Conservation (phyloP, 2,329 filamentous ascomycete species). For the Pestalotiopsis sp. region DNA sequence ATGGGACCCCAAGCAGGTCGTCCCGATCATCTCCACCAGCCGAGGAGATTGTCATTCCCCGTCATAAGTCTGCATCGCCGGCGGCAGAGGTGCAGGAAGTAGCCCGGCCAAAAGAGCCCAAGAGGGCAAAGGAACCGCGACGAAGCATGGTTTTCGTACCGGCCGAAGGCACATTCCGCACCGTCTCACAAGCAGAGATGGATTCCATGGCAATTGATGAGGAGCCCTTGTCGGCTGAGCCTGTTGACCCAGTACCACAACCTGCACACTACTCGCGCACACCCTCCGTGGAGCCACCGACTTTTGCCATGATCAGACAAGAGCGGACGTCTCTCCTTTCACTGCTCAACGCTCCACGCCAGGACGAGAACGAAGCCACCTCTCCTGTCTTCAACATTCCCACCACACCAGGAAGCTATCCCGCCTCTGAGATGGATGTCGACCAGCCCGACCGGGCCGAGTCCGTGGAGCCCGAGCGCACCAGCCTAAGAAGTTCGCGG, state of each 20-base stretch:
- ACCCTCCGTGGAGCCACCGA: conserved; percentile 64
- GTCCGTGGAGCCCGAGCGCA: not conserved
- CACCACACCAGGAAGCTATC: conserved; percentile 40
- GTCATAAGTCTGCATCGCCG: conserved; percentile 25
- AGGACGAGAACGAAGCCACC: conserved; percentile 35
- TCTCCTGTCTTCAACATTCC: conserved; percentile 42
- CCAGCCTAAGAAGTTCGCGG: conserved; percentile 19
- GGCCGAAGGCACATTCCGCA: conserved; percentile 65
- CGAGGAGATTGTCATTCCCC: conserved; percentile 17
- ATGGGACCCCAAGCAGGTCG: conserved; percentile 24
- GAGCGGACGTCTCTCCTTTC: conserved; percentile 63
- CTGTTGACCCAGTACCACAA: conserved; percentile 24
- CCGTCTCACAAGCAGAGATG: conserved; percentile 57
- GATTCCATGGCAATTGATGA: conserved; percentile 42
- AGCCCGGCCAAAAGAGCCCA: conserved; percentile 26
- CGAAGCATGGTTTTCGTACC: conserved; percentile 62
- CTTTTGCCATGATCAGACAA: conserved; percentile 57
- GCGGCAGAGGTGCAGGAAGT: conserved; percentile 26
- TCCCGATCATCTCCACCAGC: conserved; percentile 30
- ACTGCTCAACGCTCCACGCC: conserved; percentile 59
- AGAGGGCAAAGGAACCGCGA: conserved; percentile 43
- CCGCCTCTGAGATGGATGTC: not conserved
- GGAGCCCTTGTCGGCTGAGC: conserved; percentile 30
- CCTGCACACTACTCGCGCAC: conserved; percentile 54
- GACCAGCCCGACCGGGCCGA: conserved; percentile 3